A percentile compares a stretch with the other conserved stretches of the same genome.
These are phyloP conservation scores for Fagus crenata DNA, from an alignment of 306 rosid genomes.

Conservation along the genomic window DNA sequence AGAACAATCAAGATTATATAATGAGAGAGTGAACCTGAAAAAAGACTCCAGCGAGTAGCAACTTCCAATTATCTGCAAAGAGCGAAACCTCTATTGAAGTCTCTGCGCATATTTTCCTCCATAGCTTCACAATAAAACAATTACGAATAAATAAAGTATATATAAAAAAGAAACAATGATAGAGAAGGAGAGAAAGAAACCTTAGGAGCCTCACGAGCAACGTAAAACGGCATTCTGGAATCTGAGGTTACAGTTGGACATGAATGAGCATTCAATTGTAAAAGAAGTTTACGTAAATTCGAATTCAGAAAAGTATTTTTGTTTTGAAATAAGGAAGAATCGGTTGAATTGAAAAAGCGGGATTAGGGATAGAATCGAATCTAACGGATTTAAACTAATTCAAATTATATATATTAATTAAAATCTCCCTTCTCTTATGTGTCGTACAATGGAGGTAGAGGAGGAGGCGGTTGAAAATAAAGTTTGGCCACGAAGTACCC, in stretches of 20 bases:
- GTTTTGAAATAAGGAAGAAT: background rate
- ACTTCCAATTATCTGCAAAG: constrained; percentile 79
- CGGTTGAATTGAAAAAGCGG: background rate
- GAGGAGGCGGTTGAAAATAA: constrained; percentile 24
- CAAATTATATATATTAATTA: background rate
- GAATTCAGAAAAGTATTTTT: background rate
- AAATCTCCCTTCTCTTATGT: background rate
- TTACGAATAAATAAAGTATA: background rate
- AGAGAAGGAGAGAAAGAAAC: constrained; percentile 13
- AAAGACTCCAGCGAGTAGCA: constrained; percentile 68
- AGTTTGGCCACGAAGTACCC: background rate
- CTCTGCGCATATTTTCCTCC: constrained; percentile 81
- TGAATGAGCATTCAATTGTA: no score
- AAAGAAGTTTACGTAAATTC: background rate
- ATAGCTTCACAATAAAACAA: constrained; percentile 45
- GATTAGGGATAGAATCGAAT: background rate
- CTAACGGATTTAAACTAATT: constrained; percentile 7
- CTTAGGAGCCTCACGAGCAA: constrained; percentile 44
- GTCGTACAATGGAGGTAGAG: background rate
- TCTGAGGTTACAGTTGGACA: background rate
- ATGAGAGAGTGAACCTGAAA: constrained; percentile 57
- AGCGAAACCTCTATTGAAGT: constrained; percentile 56
- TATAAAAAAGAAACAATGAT: background rate
- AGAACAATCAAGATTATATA: background rate
- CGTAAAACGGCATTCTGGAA: constrained; percentile 32